Evolutionary conservation across 2,329 filamentous ascomycete species (phyloP).

Genomic region (Chlorencoelia australis): DNA sequence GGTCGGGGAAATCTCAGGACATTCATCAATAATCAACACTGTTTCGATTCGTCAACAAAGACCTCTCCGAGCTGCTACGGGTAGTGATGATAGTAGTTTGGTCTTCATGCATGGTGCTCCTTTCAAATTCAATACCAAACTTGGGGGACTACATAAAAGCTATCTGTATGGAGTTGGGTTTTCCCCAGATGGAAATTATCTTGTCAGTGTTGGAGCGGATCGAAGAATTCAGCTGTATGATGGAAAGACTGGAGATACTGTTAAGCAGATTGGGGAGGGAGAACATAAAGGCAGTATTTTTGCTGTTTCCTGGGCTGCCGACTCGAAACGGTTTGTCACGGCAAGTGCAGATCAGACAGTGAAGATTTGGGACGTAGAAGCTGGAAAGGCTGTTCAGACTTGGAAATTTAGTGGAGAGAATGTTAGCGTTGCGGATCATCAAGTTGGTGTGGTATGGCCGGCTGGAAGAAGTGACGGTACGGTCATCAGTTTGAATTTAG

Average conservation of each 20-base stretch:
- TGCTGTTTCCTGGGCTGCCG: slow-evolving; percentile 77
- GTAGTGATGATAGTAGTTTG: slow-evolving; percentile 78
- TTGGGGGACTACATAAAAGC: slow-evolving; percentile 69
- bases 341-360: slow-evolving; percentile 92
- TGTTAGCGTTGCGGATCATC: slow-evolving; percentile 70
- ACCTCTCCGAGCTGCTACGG: slow-evolving; percentile 84
- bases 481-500: slow-evolving; percentile 81
- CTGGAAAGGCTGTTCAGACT: slow-evolving; percentile 64
- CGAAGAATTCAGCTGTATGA: slow-evolving; percentile 90
- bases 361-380: slow-evolving; percentile 84
- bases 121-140: slow-evolving; percentile 90
- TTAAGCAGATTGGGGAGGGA: slow-evolving; percentile 50
- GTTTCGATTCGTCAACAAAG: slow-evolving; percentile 84
- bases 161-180: slow-evolving; percentile 85
- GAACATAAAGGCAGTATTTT: slow-evolving; percentile 91
- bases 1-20: slow-evolving; percentile 87
- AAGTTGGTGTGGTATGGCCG: slow-evolving; percentile 90
- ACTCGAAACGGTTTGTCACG: slow-evolving; percentile 79
- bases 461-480: slow-evolving; percentile 72
- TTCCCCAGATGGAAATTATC: slow-evolving; percentile 70
- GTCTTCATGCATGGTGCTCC: slow-evolving; percentile 91
- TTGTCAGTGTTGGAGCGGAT: slow-evolving; percentile 91
- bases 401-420: slow-evolving; percentile 75
- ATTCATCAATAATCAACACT: slow-evolving; percentile 82
- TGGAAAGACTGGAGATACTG: slow-evolving; percentile 85